Percentiles rank a stretch among this genome's conserved stretches.
These are phyloP conservation scores for Asterophora parasitica DNA, from an alignment of 768 basidiomycete species.

Conservation along the genomic window DNA sequence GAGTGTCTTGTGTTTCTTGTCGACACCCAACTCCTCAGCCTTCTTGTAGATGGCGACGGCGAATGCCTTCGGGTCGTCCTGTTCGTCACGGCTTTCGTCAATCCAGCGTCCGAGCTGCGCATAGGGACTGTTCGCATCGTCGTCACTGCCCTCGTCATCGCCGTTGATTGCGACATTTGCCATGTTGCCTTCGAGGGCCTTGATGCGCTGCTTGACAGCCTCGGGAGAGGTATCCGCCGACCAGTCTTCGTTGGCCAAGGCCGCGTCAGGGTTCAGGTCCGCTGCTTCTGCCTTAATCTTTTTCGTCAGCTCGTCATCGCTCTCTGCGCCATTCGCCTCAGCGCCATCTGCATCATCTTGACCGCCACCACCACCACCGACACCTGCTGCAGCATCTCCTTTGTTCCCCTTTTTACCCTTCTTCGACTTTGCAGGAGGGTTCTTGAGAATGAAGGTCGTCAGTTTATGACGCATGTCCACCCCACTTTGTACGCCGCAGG, in stretches of 20 bases:
- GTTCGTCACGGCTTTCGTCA: conserved; percentile 56
- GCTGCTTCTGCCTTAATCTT: conserved; percentile 91
- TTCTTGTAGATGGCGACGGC: conserved; percentile 78
- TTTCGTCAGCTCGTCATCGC: conserved; percentile 83
- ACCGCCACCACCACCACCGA: conserved; percentile 25
- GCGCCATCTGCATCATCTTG: conserved; percentile 38
- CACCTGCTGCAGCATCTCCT: conserved; percentile 22
- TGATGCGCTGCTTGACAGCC: conserved; percentile 80
- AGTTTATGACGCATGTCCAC: conserved; percentile 98
- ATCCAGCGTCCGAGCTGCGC: conserved; percentile 80
- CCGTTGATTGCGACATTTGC: conserved; percentile 48
- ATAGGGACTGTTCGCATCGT: conserved; percentile 84
- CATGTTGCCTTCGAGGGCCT: conserved; percentile 58
- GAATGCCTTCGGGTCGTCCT: conserved; percentile 43
- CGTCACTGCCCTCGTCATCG: conserved; percentile 88
- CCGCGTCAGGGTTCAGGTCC: conserved; percentile 59
- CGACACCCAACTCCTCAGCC: conserved; percentile 86
- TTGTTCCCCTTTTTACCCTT: conserved; percentile 61
- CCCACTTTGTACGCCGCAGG: conserved; percentile 88
- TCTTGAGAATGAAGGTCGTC: conserved; percentile 94
- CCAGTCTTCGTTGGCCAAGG: conserved; percentile 75
- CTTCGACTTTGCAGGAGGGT: conserved; percentile 87
- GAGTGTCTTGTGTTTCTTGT: conserved; percentile 91
- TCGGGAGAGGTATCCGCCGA: conserved; percentile 88
- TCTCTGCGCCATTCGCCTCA: conserved; percentile 58